Base-by-base conservation (phyloP, 2,329 filamentous ascomycete genomes). In the Paecilomyces formosus region DNA sequence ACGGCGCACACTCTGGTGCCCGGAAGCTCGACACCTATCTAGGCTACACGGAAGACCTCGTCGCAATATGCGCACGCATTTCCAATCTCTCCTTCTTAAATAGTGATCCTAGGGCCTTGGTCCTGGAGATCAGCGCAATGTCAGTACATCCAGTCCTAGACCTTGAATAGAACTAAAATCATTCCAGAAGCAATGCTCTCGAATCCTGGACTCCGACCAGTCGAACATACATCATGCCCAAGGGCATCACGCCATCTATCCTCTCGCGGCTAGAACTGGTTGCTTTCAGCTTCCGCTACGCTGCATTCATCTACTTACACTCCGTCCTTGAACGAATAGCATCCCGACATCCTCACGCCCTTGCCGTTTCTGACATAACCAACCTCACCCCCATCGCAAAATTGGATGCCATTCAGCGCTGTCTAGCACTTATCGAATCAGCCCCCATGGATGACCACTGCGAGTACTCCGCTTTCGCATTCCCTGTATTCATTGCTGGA, bases 401-500 rank as follows among this genome's bases (percentile, higher is more conserved):
- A 62, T 30, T 59, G 0, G 62, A 58, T 8, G 71, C 71, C 11
- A 52, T 74, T 7, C 63, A 65, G 15, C 61, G 64, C 26, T 69
- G 71, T 24, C 62, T 74, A 3, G 18, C 54, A 3, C 63, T 69
- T 9, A 60, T 74, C 4, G 60, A 62, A 49, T 60, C 62, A 0
- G 64, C 65, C 11, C 65, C 69, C 3, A 64, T 73, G 4, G 70
- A 72, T 26, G 63, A 66, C 15, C 67, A 73, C 49, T 72, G 70
- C 61, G 72, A 74, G 55, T 74, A 67, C 39, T 74, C 72, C 0
- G 72, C 70, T 1, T 67, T 74, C 1, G 73, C 72, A 3, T 74
- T 74, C 56, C 72, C 72, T 18, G 60, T 74, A 1, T 74, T 74
- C 54, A 74, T 74, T 5, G 65, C 67, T 0, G 72, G 72, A 0